phyloP scores from a whole-genome alignment of 2,329 filamentous ascomycete genomes.

The Stagonosporopsis chrysanthemi region DNA sequence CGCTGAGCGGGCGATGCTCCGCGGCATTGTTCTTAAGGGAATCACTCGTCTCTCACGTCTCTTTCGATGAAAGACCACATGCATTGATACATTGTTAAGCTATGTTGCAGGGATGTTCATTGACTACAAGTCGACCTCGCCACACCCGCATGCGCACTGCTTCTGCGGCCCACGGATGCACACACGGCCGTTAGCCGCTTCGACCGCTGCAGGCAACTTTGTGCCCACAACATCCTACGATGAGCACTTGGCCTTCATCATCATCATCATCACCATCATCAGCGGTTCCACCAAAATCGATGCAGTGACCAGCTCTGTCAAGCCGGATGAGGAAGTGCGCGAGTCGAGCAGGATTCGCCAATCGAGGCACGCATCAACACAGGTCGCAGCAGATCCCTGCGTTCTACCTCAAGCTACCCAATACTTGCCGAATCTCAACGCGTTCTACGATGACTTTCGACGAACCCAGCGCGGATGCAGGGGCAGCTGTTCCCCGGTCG shows the following conservation, averaged over 20 bases:
- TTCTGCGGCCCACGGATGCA: slow-evolving; percentile 2
- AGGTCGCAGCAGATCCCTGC: slow-evolving; percentile 28
- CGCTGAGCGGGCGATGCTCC: neutral
- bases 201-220: slow-evolving; percentile 23
- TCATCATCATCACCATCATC: neutral
- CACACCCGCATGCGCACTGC: slow-evolving; percentile 27
- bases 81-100: neutral
- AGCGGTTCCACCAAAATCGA: slow-evolving; percentile 23
- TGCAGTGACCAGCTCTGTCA: slow-evolving; percentile 14
- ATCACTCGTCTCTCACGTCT: neutral
- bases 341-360: slow-evolving; percentile 37
- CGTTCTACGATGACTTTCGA: slow-evolving; percentile 28
- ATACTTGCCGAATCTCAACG: slow-evolving; percentile 33
- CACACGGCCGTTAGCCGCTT: slow-evolving; percentile 6
- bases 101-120: slow-evolving; percentile 7
- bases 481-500: slow-evolving; percentile 37
- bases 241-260: slow-evolving; percentile 14
- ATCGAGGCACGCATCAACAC: slow-evolving; percentile 43
- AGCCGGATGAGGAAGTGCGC: slow-evolving; percentile 29
- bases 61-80: neutral
- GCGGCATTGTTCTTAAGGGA: neutral
- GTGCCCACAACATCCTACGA: slow-evolving; percentile 11
- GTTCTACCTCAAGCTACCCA: slow-evolving; percentile 39
- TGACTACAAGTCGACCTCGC: slow-evolving; percentile 9
- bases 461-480: slow-evolving; percentile 41